Conservation (phyloP, 345 rosid species). For the Punica granatum region DNA sequence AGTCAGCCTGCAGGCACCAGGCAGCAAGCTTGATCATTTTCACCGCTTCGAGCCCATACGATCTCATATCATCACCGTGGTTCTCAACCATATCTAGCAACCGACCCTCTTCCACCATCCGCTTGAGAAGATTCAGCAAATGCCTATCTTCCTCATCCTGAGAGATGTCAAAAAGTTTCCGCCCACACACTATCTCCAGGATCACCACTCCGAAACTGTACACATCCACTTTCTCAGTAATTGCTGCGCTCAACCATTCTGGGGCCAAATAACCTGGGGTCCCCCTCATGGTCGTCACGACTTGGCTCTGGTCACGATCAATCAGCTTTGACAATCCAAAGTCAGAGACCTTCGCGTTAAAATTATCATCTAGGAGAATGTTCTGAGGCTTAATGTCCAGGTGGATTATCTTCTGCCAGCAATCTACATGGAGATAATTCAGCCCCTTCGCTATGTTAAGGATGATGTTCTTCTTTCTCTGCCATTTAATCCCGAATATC, state of each 20-base stretch:
- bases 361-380: conserved; percentile 7
- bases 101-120: conserved; percentile 6
- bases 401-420: conserved; percentile 15
- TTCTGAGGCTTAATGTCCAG: conserved; percentile 10
- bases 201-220: conserved; percentile 24
- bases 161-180: conserved; percentile 17
- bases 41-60: conserved; percentile 11
- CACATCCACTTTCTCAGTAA: conserved; percentile 15
- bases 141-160: conserved; percentile 17
- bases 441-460: conserved; percentile 29
- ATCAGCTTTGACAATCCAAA: conserved; percentile 13
- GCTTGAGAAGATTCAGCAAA: conserved; percentile 17
- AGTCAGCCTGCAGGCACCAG: conserved; percentile 28
- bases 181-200: conserved; percentile 21
- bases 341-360: conserved; percentile 11
- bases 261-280: conserved; percentile 15
- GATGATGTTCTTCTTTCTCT: conserved; percentile 22
- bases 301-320: conserved; percentile 1
- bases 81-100: conserved; percentile 17
- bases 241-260: conserved; percentile 8
- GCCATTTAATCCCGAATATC: conserved; percentile 12
- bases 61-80: conserved; percentile 16
- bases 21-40: conserved; percentile 24
- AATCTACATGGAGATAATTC: conserved; percentile 23
- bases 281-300: conserved; percentile 8